A percentile compares a stretch with the other conserved stretches of the same genome.
Evolutionary conservation across 208 protist species (phyloP).

Genomic region (Trypanosoma vivax): DNA sequence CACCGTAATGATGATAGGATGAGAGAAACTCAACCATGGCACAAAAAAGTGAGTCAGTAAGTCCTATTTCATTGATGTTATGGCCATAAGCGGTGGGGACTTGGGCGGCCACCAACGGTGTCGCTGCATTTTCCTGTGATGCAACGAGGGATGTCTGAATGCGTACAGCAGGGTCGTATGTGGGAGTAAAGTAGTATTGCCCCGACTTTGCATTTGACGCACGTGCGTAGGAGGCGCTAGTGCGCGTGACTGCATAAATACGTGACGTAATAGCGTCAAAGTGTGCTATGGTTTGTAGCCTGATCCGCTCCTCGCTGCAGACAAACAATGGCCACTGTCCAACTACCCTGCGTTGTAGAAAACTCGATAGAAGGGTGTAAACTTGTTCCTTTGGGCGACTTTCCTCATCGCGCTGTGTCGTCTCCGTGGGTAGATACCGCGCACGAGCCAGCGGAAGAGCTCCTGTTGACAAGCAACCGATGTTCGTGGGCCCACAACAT

Average conservation of each 20-base stretch:
- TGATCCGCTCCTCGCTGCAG: constrained; percentile 5
- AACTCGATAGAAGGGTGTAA: constrained; percentile 14
- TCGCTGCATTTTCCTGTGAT: no score
- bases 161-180: no score
- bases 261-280: constrained; percentile 13
- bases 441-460: constrained; percentile 20
- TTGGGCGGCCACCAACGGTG: neutral
- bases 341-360: constrained; percentile 20
- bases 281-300: constrained; percentile 12
- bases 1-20: constrained; percentile 20
- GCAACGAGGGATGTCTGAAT: no score
- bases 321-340: constrained; percentile 15
- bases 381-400: constrained; percentile 22
- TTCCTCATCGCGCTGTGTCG: constrained; percentile 23
- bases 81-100: neutral
- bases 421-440: constrained; percentile 14
- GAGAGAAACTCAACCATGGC: constrained; percentile 24
- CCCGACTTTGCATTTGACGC: neutral
- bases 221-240: neutral
- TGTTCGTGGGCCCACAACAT: constrained; percentile 27
- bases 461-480: constrained; percentile 17
- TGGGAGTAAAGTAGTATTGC: neutral
- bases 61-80: neutral
- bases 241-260: constrained; percentile 5
- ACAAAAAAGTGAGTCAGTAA: constrained; percentile 12